phyloP scores from a whole-genome alignment of 106 monocot species.

The Gastrodia elata region DNA sequence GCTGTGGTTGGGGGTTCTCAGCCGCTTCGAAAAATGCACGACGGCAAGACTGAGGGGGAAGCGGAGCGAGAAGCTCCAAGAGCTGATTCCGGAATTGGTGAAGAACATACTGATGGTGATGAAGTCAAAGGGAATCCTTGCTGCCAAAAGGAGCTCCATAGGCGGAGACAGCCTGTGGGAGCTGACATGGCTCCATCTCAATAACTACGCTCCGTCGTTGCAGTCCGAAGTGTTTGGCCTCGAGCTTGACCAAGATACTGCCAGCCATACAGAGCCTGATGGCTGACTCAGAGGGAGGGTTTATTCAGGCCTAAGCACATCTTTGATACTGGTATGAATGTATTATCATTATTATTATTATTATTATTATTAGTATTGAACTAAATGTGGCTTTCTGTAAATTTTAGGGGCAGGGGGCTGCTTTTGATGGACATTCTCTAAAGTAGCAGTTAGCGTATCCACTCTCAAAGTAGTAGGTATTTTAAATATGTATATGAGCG shows the following conservation, averaged over 20 bases:
- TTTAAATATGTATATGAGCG: too few relatives aligned
- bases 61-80: constrained; percentile 66
- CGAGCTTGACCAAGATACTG: constrained; percentile 25
- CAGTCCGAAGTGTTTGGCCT: constrained; percentile 46
- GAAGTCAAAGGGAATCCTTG: constrained; percentile 52
- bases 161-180: constrained; percentile 59
- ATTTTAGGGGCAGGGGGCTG: too few relatives aligned
- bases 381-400: too few relatives aligned
- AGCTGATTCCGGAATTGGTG: constrained; percentile 56
- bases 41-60: constrained; percentile 61
- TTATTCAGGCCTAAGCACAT: too few relatives aligned
- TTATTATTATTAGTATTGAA: too few relatives aligned
- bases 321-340: too few relatives aligned
- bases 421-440: too few relatives aligned
- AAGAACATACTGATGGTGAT: constrained; percentile 67
- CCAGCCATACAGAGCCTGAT: constrained; percentile 8
- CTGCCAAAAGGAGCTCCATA: constrained; percentile 35
- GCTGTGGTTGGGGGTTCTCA: constrained; percentile 54
- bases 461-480: too few relatives aligned
- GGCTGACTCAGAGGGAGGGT: too few relatives aligned
- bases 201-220: constrained; percentile 46
- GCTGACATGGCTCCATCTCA: constrained; percentile 49
- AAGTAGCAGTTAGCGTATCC: too few relatives aligned
- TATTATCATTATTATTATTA: too few relatives aligned
- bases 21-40: constrained; percentile 57